Conservation (phyloP, 2,329 filamentous ascomycete species). For the Endoconidiophora laricicola region DNA sequence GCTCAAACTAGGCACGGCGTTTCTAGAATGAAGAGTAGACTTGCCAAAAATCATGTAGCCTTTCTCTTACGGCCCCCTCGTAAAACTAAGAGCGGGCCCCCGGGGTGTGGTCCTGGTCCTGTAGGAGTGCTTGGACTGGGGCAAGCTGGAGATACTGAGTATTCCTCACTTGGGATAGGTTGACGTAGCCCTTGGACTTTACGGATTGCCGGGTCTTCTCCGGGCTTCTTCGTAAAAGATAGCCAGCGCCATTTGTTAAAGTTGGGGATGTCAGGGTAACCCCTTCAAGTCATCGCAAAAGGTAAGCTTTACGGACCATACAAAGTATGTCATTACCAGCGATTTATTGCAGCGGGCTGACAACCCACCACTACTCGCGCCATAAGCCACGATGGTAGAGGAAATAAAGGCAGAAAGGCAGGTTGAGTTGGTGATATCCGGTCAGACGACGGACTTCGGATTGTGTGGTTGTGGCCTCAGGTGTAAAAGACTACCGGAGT, state of each 20-base stretch:
- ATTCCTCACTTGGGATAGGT: conserved; percentile 11
- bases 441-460: conserved; percentile 5
- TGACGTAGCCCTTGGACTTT: conserved; percentile 2
- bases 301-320: too few species aligned
- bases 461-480: conserved; percentile 6
- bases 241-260: background rate
- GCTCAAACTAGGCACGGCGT: too few species aligned
- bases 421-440: background rate
- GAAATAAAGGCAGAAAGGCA: too few species aligned
- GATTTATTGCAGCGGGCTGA: background rate
- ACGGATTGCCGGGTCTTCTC: conserved; percentile 13
- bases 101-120: background rate
- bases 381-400: background rate
- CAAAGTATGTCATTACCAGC: background rate
- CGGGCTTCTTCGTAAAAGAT: background rate
- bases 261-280: too few species aligned
- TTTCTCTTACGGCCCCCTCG: too few species aligned
- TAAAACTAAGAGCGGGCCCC: background rate
- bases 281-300: too few species aligned
- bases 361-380: background rate
- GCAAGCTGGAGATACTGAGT: conserved; percentile 9
- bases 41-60: too few species aligned
- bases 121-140: background rate
- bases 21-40: too few species aligned
- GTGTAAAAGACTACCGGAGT: conserved; percentile 8